phyloP scores from a whole-genome alignment of 768 basidiomycete species.

The Leccinum longicurvipes region DNA sequence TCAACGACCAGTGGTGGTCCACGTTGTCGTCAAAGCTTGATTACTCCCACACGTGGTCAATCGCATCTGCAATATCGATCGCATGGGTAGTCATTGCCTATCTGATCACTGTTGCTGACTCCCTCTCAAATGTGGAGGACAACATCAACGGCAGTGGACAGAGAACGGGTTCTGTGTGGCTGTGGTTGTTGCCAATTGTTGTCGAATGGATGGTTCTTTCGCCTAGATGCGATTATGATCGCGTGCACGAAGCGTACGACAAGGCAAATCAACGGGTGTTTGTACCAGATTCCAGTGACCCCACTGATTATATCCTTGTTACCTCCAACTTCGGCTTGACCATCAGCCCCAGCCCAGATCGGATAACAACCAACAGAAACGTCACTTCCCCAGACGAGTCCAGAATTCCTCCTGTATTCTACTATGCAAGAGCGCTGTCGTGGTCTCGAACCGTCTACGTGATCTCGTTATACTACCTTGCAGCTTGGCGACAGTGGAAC shows the following conservation, averaged over 20 bases:
- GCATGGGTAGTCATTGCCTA: constrained; percentile 46
- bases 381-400: constrained; percentile 24
- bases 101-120: constrained; percentile 17
- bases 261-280: constrained; percentile 11
- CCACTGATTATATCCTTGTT: background rate
- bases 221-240: constrained; percentile 36
- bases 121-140: constrained; percentile 13
- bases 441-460: constrained; percentile 22
- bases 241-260: constrained; percentile 23
- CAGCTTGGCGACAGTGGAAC: constrained; percentile 11
- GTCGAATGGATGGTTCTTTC: constrained; percentile 41
- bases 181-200: constrained; percentile 42
- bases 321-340: constrained; percentile 14
- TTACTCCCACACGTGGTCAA: constrained; percentile 39
- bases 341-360: constrained; percentile 8
- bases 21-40: constrained; percentile 33
- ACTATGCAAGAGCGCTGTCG: constrained; percentile 23
- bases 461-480: constrained; percentile 15
- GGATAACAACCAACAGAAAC: background rate
- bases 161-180: constrained; percentile 39
- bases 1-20: constrained; percentile 45
- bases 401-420: constrained; percentile 22
- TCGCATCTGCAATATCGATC: constrained; percentile 39
- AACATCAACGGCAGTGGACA: constrained; percentile 35
- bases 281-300: background rate